Conservation (phyloP, 305 asterid species). For the Nicotiana rustica region DNA sequence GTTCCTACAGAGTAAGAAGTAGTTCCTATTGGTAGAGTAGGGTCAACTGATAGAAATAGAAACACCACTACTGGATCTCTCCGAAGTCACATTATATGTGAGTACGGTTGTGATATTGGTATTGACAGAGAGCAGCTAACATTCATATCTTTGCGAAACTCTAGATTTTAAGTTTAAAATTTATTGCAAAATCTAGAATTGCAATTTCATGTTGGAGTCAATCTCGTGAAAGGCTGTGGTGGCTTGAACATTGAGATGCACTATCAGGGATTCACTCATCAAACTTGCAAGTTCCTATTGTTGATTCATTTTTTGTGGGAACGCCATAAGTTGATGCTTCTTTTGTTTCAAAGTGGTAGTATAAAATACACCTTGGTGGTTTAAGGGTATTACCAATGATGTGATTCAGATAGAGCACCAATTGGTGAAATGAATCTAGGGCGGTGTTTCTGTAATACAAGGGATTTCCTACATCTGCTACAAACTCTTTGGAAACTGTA, state of each 20-base stretch:
- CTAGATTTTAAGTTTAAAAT: neutral
- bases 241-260: conserved; percentile 4
- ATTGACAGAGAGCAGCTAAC: neutral
- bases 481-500: neutral
- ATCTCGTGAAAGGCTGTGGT: neutral
- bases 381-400: neutral
- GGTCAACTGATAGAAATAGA: conserved; percentile 18
- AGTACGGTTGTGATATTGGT: conserved; percentile 11
- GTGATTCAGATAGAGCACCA: conserved; percentile 13
- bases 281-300: conserved; percentile 25
- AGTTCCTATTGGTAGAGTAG: neutral
- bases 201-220: neutral
- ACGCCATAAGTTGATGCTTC: neutral
- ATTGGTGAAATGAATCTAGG: neutral
- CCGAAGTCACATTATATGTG: neutral
- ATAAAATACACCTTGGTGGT: neutral
- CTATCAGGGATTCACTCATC: neutral
- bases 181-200: neutral
- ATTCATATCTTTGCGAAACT: neutral
- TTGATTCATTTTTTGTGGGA: conserved; percentile 11
- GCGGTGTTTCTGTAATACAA: neutral
- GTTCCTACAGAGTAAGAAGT: neutral
- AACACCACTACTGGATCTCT: neutral
- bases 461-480: neutral
- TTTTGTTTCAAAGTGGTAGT: conserved; percentile 15